Percentiles rank a stretch among this genome's conserved stretches.
Evolutionary conservation across 805 yeast genomes (phyloP).

Genomic region (Tetrapisispora phaffii): DNA sequence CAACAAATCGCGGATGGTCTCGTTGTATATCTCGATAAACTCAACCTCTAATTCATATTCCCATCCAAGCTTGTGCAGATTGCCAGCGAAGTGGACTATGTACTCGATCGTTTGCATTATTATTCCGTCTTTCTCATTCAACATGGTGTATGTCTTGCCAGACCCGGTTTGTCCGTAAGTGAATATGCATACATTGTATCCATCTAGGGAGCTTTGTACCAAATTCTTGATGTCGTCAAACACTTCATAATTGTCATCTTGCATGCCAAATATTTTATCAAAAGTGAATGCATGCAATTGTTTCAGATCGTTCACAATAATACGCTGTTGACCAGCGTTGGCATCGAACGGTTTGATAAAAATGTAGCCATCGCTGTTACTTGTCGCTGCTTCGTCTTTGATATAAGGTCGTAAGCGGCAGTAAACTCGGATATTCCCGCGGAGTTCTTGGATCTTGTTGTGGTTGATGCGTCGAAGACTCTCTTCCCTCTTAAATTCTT

Average conservation of each 20-base stretch:
- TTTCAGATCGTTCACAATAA: constrained; percentile 9
- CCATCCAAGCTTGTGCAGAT: constrained; percentile 51
- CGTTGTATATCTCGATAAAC: constrained; percentile 85
- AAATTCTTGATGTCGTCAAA: constrained; percentile 81
- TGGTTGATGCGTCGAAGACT: constrained; percentile 53
- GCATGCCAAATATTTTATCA: constrained; percentile 63
- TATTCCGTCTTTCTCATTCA: constrained; percentile 60
- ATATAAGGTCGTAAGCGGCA: constrained; percentile 69
- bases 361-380: constrained; percentile 17
- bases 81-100: constrained; percentile 49
- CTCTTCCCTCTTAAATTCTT: constrained; percentile 37
- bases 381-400: constrained; percentile 13
- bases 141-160: constrained; percentile 91
- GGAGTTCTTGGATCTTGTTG: constrained; percentile 68
- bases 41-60: constrained; percentile 53
- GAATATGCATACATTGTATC: constrained; percentile 84
- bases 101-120: constrained; percentile 66
- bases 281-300: constrained; percentile 44
- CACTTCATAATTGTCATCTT: constrained; percentile 47
- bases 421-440: constrained; percentile 87
- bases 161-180: constrained; percentile 97
- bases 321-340: constrained; percentile 20
- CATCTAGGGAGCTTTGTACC: constrained; percentile 79
- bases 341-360: constrained; percentile 24
- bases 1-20: constrained; percentile 62